phyloP scores from a whole-genome alignment of 2,329 filamentous ascomycete species.

The Phaeoacremonium minimum region DNA sequence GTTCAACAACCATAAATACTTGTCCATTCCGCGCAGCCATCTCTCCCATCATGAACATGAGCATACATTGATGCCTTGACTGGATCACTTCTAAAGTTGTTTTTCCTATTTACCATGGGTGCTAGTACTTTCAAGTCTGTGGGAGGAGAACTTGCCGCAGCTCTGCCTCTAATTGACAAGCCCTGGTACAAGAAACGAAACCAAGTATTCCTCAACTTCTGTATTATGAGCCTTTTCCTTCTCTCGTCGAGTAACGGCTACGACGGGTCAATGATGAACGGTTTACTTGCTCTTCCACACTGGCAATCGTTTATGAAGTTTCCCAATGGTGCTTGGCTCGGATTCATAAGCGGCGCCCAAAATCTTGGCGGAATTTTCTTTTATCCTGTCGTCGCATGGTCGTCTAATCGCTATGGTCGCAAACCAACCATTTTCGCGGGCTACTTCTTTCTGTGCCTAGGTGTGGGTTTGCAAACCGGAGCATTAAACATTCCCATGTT shows the following conservation, averaged over 20 bases:
- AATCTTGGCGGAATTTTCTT: slow-evolving; percentile 1
- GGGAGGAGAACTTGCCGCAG: neutral
- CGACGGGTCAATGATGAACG: slow-evolving; percentile 1
- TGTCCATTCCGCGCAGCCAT: too few relatives aligned
- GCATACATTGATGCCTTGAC: too few relatives aligned
- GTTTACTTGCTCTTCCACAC: slow-evolving; percentile 1
- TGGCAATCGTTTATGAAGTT: slow-evolving; percentile 1
- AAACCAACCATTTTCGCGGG: slow-evolving; percentile 2
- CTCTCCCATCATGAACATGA: too few relatives aligned
- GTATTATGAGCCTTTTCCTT: slow-evolving; percentile 1
- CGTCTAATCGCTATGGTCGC: slow-evolving; percentile 2
- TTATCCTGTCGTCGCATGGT: slow-evolving; percentile 4
- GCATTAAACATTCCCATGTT: slow-evolving; percentile 1
- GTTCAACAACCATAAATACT: too few relatives aligned
- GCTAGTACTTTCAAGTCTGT: slow-evolving; percentile 1
- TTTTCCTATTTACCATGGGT: neutral
- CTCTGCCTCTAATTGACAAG: neutral
- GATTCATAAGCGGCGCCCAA: slow-evolving; percentile 1
- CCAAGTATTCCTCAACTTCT: slow-evolving; percentile 1
- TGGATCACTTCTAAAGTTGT: neutral
- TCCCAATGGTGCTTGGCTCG: slow-evolving; percentile 1
- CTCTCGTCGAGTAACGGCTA: slow-evolving; percentile 1
- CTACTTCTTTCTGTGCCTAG: slow-evolving; percentile 2
- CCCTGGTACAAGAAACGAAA: slow-evolving; percentile 3
- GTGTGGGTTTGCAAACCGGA: neutral